Evolutionary conservation across 208 protist genomes (phyloP).

Genomic region (Naegleria gruberi): DNA sequence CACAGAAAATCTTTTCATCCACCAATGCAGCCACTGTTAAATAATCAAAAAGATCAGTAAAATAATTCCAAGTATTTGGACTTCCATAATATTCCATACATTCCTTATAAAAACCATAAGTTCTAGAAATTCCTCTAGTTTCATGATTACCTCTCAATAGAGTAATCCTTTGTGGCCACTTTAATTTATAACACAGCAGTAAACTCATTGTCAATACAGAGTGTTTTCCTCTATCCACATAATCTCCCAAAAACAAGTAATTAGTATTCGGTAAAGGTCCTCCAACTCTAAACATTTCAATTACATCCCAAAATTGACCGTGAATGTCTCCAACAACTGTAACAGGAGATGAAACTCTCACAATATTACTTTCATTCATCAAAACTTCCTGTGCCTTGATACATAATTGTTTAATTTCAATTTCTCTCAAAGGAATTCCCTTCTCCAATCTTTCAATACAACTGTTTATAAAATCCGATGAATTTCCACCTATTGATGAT

Average conservation of each 20-base stretch:
- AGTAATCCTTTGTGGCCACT: constrained; percentile 64
- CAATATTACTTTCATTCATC: constrained; percentile 85
- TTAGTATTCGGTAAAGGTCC: constrained; percentile 63
- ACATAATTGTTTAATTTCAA: constrained; percentile 16
- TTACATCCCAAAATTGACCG: constrained; percentile 95
- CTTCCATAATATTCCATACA: constrained; percentile 67
- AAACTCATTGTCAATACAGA: constrained; percentile 81
- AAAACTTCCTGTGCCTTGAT: constrained; percentile 52
- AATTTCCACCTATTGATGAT: background rate
- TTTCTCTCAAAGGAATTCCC: constrained; percentile 27
- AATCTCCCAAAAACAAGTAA: constrained; percentile 86
- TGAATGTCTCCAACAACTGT: constrained; percentile 97
- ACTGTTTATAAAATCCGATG: constrained; percentile 59
- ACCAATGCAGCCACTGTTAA: constrained; percentile 94
- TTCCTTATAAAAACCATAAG: constrained; percentile 84
- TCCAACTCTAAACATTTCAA: constrained; percentile 85
- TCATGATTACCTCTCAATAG: constrained; percentile 83
- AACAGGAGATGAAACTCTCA: constrained; percentile 78
- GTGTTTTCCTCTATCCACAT: constrained; percentile 88
- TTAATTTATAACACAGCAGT: constrained; percentile 79
- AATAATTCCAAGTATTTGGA: constrained; percentile 91
- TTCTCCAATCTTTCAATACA: constrained; percentile 73
- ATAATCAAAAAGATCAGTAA: constrained; percentile 98
- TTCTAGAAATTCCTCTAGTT: constrained; percentile 62
- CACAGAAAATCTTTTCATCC: constrained; percentile 84